Percentiles rank a stretch among this genome's conserved stretches.
Conservation (phyloP, 129 eudicot species). For the Artemisia annua region DNA sequence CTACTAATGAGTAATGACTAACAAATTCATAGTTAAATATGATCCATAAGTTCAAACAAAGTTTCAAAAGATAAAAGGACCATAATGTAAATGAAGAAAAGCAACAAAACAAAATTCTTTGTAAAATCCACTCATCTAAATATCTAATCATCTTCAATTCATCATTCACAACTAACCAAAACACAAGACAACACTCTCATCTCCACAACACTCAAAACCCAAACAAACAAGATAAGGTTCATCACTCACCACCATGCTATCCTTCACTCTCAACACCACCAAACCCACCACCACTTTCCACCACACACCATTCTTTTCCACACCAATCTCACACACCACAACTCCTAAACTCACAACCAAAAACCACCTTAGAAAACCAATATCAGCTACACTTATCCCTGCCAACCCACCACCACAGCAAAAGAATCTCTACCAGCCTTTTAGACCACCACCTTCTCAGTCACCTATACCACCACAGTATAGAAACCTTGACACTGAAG, state of each 20-base stretch:
- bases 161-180: too few relatives aligned
- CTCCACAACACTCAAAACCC: too few relatives aligned
- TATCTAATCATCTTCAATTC: too few relatives aligned
- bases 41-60: too few relatives aligned
- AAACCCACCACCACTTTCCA: constrained; percentile 29
- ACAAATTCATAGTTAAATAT: too few relatives aligned
- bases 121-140: too few relatives aligned
- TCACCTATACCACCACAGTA: constrained; percentile 64
- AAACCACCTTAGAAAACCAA: constrained; percentile 29
- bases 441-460: constrained; percentile 77
- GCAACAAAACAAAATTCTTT: too few relatives aligned
- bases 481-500: constrained; percentile 52
- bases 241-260: constrained; percentile 36
- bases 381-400: constrained; percentile 33
- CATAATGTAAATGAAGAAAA: too few relatives aligned
- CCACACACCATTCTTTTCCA: constrained; percentile 29
- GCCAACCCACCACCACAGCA: constrained; percentile 12
- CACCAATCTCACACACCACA: constrained; percentile 24
- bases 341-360: constrained; percentile 10
- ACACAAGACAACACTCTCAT: too few relatives aligned
- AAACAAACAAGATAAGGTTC: too few relatives aligned
- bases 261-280: constrained; percentile 42
- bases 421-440: constrained; percentile 72
- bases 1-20: too few relatives aligned
- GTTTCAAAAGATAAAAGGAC: too few relatives aligned